Evolutionary conservation across 106 monocot genomes (phyloP), one percentile per base, ranked within the genome.

Genomic region (Dendrobium chrysotoxum): DNA sequence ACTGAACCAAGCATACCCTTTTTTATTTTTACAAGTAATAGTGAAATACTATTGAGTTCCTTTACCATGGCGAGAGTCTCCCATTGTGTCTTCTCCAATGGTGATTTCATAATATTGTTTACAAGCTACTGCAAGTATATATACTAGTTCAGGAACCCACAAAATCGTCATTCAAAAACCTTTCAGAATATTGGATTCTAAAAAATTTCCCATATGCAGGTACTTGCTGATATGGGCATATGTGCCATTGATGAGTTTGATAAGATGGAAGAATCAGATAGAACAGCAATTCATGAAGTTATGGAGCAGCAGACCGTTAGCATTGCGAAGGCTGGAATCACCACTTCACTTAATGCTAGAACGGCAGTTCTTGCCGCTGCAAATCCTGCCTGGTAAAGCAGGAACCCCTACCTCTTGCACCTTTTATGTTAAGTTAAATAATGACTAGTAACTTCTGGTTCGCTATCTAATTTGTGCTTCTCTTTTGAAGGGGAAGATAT

Each of bases 221-320:
- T 98, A 30, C 84, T 99, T 45, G 89, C 95, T 40, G 99, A 99
- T 77, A 95, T 93, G 95, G 99, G 99, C 53, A 99, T 99, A 81
- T 99, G 99, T 84, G 95, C 95, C 75, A 99, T 99, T 76, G 99
- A 99, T 84, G 99, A 99, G 83, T 99, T 99, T 86, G 99, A 99
- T 79, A 99, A 99, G 80, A 99, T 99, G 99, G 99, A 99, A 78
- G 92, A 99, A 81, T 93, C 95, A 55, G 95, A 95, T 79, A 84
- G 95, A 83, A 99, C 99, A 17, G 89, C 95, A 80, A 95, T 99
- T 41, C 99, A 95, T 83, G 95, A 99, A 90, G 99, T 95, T 61
- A 99, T 99, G 99, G 99, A 99, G 85, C 99, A 99, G 82, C 99
- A 99, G 72, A 99, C 99, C 67, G 95, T 99, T 15, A 95, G 95